A percentile compares a stretch with the other conserved stretches of the same genome.
Conservation (phyloP, 805 yeast genomes). For the Zygosaccharomyces gambellarensis region DNA sequence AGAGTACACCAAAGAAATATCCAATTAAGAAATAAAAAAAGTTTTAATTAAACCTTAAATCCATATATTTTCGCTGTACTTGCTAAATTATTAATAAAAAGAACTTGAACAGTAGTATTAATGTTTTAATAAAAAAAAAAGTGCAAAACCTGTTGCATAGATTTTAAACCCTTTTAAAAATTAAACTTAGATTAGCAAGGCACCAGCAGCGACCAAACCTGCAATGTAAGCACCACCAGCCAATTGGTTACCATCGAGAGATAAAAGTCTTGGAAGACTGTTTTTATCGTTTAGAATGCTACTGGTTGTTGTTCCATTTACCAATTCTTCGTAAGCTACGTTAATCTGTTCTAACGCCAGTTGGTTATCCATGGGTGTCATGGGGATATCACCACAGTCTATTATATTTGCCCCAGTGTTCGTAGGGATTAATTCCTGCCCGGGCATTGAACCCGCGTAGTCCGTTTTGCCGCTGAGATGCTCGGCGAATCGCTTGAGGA, state of each 20-base stretch:
- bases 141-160: neutral
- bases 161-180: neutral
- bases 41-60: neutral
- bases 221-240: conserved; percentile 22
- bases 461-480: conserved; percentile 66
- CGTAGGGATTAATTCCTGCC: conserved; percentile 58
- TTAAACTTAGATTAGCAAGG: conserved; percentile 20
- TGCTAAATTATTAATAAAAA: neutral
- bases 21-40: neutral
- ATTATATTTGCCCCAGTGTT: conserved; percentile 47
- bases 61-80: conserved; percentile 5
- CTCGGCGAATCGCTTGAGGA: conserved; percentile 63
- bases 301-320: conserved; percentile 31
- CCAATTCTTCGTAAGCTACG: conserved; percentile 51
- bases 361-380: conserved; percentile 62
- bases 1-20: neutral
- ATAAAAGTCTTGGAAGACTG: conserved; percentile 57
- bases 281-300: conserved; percentile 5
- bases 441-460: conserved; percentile 67
- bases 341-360: conserved; percentile 62
- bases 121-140: neutral
- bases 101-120: neutral
- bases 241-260: conserved; percentile 37
- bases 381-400: conserved; percentile 67
- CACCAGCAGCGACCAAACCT: conserved; percentile 27